A percentile compares a stretch with the other conserved stretches of the same genome.
phyloP scores from a whole-genome alignment of 2,329 filamentous ascomycete genomes.

The Cladosporium halotolerans region DNA sequence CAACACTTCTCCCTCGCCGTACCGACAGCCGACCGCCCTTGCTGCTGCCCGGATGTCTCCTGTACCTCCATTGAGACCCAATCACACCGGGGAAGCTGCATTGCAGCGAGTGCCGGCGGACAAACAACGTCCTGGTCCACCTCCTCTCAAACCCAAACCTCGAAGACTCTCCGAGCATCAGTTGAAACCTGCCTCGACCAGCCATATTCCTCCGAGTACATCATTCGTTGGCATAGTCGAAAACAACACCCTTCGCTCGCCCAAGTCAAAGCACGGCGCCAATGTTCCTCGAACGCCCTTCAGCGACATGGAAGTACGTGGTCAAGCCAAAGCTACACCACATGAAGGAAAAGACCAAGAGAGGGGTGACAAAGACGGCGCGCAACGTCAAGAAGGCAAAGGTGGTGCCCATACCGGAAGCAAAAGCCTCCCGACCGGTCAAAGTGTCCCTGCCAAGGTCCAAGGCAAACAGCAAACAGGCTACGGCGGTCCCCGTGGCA shows the following conservation, averaged over 20 bases:
- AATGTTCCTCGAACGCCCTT: conserved; percentile 31
- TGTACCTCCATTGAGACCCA: background rate
- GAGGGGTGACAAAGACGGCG: conserved; percentile 1
- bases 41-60: background rate
- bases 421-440: background rate
- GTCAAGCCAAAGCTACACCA: conserved; percentile 25
- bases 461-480: background rate
- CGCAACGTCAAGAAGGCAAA: background rate
- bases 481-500: too few relatives aligned
- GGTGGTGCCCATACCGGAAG: too few relatives aligned
- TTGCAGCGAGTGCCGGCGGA: conserved; percentile 1
- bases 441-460: background rate
- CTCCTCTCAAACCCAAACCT: conserved; percentile 26
- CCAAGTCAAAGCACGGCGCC: conserved; percentile 33
- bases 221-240: conserved; percentile 67
- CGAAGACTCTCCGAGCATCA: conserved; percentile 20
- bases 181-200: background rate
- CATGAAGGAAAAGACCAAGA: conserved; percentile 8
- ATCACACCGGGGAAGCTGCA: background rate
- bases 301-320: conserved; percentile 26
- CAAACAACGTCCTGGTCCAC: conserved; percentile 17
- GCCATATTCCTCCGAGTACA: conserved; percentile 45
- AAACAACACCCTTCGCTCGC: conserved; percentile 32
- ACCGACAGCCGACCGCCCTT: conserved; percentile 2
- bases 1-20: conserved; percentile 13